Base-by-base conservation (phyloP, 2,329 filamentous ascomycete genomes). In the Lachnellula cervina region DNA sequence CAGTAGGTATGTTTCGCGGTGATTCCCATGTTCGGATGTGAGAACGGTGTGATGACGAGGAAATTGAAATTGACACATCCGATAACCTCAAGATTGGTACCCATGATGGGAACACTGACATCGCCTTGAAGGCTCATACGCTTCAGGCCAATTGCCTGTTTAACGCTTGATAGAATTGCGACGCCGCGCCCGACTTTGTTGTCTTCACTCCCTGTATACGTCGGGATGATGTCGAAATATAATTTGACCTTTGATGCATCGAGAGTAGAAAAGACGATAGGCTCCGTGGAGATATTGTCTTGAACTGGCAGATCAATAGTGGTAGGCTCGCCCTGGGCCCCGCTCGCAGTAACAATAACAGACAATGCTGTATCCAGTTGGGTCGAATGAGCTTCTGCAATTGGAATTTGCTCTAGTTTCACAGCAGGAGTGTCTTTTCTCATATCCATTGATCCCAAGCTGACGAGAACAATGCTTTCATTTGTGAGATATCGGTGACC, bases 41-140 rank as follows among this genome's bases (percentile, higher is more conserved):
- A 82, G 73, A 99, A 99, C 0, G 94, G 93, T 0, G 90, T 97
- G 64, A 99, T 91, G 67, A 97, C 83, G 34, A 96, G 76, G 70
- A 97, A 97, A 71, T 97, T 97, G 78, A 99, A 99, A 66, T 96
- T 96, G 63, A 99, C 89, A 0, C 87, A 85, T 16, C 94, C 95
- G 62, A 99, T 97, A 9, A 97, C 86, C 58, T 97, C 93, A 35
- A 97, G 76, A 13, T 87, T 57, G 81, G 89, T 37, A 86, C 86
- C 34, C 67, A 97, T 81, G 59, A 99, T 94, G 0, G 94, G 94
- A 9, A 99, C 88, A 57, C 88, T 93, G 38, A 96, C 83, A 68
- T 97, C 94, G 19, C 92, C 92, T 71, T 97, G 91, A 8, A 99
- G 77, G 52, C 88, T 93, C 76, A 94, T 94, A n/a, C 91, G 83